Evolutionary conservation across 225 moss, liverwort and hornwort genomes (phyloP), one percentile per base, ranked within the genome.

Genomic region (Rhytidiadelphus loreus): DNA sequence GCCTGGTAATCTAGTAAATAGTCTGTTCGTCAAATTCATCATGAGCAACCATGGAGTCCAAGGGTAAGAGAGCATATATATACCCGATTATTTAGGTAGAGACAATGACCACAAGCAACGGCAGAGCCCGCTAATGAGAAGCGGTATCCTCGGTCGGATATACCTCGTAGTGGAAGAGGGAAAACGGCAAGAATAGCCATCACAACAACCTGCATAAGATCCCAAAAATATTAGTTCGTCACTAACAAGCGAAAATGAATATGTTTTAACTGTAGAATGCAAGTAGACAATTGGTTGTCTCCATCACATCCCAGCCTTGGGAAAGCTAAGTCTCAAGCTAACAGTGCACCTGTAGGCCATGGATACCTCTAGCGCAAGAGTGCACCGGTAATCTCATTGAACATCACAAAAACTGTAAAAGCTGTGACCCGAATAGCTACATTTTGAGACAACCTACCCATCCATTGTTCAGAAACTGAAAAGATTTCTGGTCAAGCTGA

Each of bases 401-500:
- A 63, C 35, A 63, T 59, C 83, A 80, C 33, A 53, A 80, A 57
- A 62, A n/a, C n/a, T 61, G 19, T 57, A 84, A 66, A 81, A 73
- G 48, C 48, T 65, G 28, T 64, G 71, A 56, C 61, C 55, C 46
- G 6, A 41, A 81, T 43, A 37, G n/a, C 24, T 60, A 48, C 60
- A 68, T 68, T 64, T 83, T 35, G 43, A 55, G 75, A 68, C 22
- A 83, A 95, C 79, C 83, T 94, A 98, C 98, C 96, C 95, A 97
- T 83, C 97, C 96, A 91, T 98, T 97, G 87, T 94, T 95, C 90
- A 98, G 89, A 91, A 98, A 96, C 83, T 98, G 97, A 77, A 98
- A 95, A 84, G 96, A 93, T 84, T 93, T 92, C 33, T 93, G 94
- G 87, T 97, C 95, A 93, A 97, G 81, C 90, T 92, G 90, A 75